These are phyloP conservation scores for Mortierella sp. DNA, from an alignment of 371 early-diverging fungal species.

Conservation along the genomic window DNA sequence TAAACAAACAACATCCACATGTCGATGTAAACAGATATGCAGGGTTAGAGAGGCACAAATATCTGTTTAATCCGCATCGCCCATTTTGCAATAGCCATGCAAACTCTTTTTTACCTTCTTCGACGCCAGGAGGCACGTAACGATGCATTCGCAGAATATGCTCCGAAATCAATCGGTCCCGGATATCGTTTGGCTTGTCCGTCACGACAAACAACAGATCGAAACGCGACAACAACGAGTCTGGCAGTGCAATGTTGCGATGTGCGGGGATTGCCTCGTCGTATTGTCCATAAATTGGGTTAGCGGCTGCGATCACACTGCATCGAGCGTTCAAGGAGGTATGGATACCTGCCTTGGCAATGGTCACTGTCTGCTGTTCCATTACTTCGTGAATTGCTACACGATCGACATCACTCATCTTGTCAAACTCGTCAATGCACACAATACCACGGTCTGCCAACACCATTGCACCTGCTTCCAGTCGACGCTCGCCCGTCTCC, in stretches of 20 bases:
- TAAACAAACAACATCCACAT: background rate
- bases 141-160: slow-evolving; percentile 96
- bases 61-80: too few species aligned
- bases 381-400: slow-evolving; percentile 99
- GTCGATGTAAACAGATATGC: background rate
- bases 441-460: slow-evolving; percentile 98
- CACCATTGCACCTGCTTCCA: slow-evolving; percentile 99
- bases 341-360: slow-evolving; percentile 99
- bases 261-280: slow-evolving; percentile 83
- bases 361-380: slow-evolving; percentile 99
- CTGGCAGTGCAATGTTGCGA: slow-evolving; percentile 98
- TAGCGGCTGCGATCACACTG: slow-evolving; percentile 99
- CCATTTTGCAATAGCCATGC: too few species aligned
- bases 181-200: slow-evolving; percentile 87
- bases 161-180: slow-evolving; percentile 88
- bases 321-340: slow-evolving; percentile 99
- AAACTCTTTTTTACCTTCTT: slow-evolving; percentile 69
- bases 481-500: slow-evolving; percentile 74
- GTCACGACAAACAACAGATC: slow-evolving; percentile 98
- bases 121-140: slow-evolving; percentile 86
- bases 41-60: too few species aligned
- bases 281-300: slow-evolving; percentile 97
- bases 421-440: slow-evolving; percentile 99
- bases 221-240: slow-evolving; percentile 97
- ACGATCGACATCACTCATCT: slow-evolving; percentile 99